Percentiles rank a stretch among this genome's conserved stretches.
phyloP scores from a whole-genome alignment of 2,329 filamentous ascomycete genomes.

The Ceratocystis ficicola region DNA sequence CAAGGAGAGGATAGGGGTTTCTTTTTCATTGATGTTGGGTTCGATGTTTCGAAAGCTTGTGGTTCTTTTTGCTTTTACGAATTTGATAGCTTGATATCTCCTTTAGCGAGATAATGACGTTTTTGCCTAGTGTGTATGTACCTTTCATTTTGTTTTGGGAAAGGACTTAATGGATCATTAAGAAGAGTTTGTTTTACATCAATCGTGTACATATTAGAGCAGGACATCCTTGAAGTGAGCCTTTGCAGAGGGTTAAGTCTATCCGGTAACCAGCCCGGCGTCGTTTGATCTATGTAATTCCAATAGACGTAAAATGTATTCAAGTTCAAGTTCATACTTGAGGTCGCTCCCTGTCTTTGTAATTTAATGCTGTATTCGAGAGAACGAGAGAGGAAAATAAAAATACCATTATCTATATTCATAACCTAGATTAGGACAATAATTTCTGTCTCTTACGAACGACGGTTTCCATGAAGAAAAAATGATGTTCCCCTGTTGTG shows the following conservation, averaged over 20 bases:
- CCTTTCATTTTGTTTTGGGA: slow-evolving; percentile 15
- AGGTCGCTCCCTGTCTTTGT: no score
- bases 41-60: neutral
- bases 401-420: no score
- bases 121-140: neutral
- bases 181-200: slow-evolving; percentile 3
- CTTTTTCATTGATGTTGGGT: slow-evolving; percentile 2
- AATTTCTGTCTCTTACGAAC: no score
- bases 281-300: no score
- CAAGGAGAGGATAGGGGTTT: slow-evolving; percentile 14
- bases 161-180: slow-evolving; percentile 3
- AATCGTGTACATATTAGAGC: neutral
- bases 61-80: slow-evolving; percentile 3
- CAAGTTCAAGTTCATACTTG: no score
- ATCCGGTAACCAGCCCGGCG: no score
- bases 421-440: no score
- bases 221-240: no score
- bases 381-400: no score
- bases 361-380: no score
- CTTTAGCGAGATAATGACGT: neutral
- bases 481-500: neutral
- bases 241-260: no score
- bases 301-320: no score
- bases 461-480: neutral
- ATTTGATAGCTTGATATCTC: neutral